A percentile compares a stretch with the other conserved stretches of the same genome.
Conservation (phyloP, 108 stramenopile species). For the Ochromonas danica region DNA sequence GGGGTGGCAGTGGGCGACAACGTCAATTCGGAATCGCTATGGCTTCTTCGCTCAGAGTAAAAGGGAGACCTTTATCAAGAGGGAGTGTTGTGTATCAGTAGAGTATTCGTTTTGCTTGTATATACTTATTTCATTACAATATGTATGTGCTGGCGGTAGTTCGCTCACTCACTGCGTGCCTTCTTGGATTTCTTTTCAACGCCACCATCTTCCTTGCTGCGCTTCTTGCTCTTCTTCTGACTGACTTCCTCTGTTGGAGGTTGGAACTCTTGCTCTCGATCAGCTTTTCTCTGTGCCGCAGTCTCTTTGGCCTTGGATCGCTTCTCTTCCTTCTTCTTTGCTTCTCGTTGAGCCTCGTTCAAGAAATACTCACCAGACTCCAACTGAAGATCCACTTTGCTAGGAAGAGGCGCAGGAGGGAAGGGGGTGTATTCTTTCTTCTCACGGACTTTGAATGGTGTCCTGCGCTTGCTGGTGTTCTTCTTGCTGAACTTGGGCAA, state of each 20-base stretch:
- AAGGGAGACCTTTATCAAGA: too few species aligned
- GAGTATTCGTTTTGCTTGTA: background rate
- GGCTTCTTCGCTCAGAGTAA: too few species aligned
- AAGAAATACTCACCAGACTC: constrained; percentile 77
- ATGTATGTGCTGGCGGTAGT: background rate
- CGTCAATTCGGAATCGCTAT: too few species aligned
- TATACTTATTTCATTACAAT: background rate
- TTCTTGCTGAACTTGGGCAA: constrained; percentile 93
- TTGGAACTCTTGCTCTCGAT: constrained; percentile 28
- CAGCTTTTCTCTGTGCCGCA: background rate
- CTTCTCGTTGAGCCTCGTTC: constrained; percentile 49
- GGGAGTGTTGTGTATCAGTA: too few species aligned
- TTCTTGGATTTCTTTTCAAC: background rate
- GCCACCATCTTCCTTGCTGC: background rate
- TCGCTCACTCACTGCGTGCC: background rate
- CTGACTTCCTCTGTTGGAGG: constrained; percentile 23
- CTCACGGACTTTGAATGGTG: constrained; percentile 61
- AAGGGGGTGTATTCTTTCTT: constrained; percentile 95
- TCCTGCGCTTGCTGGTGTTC: constrained; percentile 80
- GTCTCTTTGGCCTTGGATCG: background rate
- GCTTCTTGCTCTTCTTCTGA: constrained; percentile 11
- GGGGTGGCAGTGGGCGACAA: too few species aligned
- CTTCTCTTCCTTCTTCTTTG: constrained; percentile 1
- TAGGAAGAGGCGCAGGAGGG: constrained; percentile 41
- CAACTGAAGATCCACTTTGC: constrained; percentile 88